phyloP scores from a whole-genome alignment of 2,329 filamentous ascomycete genomes.

The Scleromitrula shiraiana region DNA sequence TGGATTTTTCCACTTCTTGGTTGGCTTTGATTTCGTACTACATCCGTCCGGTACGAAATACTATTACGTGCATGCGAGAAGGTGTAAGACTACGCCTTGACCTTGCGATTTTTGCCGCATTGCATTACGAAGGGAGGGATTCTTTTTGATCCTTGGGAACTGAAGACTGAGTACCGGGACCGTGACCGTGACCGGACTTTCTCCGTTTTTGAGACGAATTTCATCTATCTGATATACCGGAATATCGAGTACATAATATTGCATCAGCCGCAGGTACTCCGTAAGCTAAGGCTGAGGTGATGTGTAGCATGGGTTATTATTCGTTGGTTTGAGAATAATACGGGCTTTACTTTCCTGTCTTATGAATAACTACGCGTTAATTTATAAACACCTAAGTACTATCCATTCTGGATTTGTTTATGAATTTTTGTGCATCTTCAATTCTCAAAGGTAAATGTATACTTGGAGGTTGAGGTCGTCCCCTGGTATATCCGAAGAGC shows the following conservation, averaged over 20 bases:
- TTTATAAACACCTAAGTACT: too few relatives aligned
- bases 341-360: conserved; percentile 3
- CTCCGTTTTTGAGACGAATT: background rate
- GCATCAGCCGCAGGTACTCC: background rate
- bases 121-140: too few relatives aligned
- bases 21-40: background rate
- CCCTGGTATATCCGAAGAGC: too few relatives aligned
- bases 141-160: background rate
- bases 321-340: too few relatives aligned
- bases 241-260: background rate
- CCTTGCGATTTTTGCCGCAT: too few relatives aligned
- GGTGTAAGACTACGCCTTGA: background rate
- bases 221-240: background rate
- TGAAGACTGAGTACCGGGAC: background rate
- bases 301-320: background rate
- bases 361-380: too few relatives aligned
- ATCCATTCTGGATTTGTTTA: too few relatives aligned
- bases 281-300: background rate
- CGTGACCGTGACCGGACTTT: background rate
- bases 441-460: too few relatives aligned
- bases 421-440: too few relatives aligned
- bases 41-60: too few relatives aligned
- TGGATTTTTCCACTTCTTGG: too few relatives aligned
- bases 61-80: too few relatives aligned
- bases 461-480: background rate